Percentiles rank a stretch among this genome's conserved stretches.
Evolutionary conservation across 306 rosid species (phyloP).

Genomic region (Cicer judaicum): DNA sequence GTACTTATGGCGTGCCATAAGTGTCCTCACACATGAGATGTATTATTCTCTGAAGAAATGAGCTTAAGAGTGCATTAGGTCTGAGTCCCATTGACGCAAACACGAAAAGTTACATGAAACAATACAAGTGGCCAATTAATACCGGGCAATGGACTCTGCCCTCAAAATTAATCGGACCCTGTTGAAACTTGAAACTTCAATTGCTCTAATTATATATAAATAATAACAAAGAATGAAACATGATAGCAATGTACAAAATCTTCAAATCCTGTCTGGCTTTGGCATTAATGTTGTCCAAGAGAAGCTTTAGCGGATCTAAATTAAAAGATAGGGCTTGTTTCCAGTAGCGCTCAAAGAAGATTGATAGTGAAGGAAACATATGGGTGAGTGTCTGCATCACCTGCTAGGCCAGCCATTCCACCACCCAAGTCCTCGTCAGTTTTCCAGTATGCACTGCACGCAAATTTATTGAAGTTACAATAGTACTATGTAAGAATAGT

Average conservation of each 20-base stretch:
- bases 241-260: constrained; percentile 58
- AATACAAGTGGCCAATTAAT: constrained; percentile 37
- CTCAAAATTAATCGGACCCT: constrained; percentile 41
- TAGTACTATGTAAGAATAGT: constrained; percentile 22
- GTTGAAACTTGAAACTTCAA: constrained; percentile 40
- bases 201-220: constrained; percentile 50
- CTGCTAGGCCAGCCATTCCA: constrained; percentile 80
- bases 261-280: constrained; percentile 48
- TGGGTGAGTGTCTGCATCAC: constrained; percentile 78
- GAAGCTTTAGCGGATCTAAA: constrained; percentile 44
- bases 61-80: constrained; percentile 6
- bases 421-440: constrained; percentile 76
- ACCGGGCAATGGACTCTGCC: constrained; percentile 30
- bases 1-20: not conserved
- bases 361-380: constrained; percentile 86
- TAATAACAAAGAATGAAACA: constrained; percentile 52
- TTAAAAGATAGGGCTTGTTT: constrained; percentile 33
- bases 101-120: constrained; percentile 34
- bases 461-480: constrained; percentile 30
- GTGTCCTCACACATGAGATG: not conserved
- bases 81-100: constrained; percentile 38
- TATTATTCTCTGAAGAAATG: constrained; percentile 31
- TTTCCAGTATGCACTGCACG: constrained; percentile 82
- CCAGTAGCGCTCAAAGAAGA: constrained; percentile 54
- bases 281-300: constrained; percentile 57